Conservation (phyloP, 495 filamentous ascomycete species). For the Aspergillus conjunctus region DNA sequence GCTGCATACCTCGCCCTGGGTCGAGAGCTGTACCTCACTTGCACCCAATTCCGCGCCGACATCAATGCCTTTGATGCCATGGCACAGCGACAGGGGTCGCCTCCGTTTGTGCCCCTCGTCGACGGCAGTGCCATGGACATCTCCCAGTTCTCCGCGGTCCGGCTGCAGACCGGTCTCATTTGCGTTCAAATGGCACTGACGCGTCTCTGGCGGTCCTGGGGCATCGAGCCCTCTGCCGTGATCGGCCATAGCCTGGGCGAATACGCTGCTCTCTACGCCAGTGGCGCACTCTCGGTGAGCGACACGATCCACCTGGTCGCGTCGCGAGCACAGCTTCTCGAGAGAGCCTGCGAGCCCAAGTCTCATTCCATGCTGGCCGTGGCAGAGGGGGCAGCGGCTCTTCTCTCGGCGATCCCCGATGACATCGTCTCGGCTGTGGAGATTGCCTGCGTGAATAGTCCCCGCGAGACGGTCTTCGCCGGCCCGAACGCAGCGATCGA, state of each 20-base stretch:
- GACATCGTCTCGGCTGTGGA: slow-evolving; percentile 27
- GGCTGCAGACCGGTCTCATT: slow-evolving; percentile 42
- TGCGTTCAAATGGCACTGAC: slow-evolving; percentile 78
- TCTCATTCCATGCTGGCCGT: slow-evolving; percentile 58
- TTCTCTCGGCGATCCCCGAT: slow-evolving; percentile 17
- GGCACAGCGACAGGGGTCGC: slow-evolving; percentile 32
- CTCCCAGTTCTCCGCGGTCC: slow-evolving; percentile 22
- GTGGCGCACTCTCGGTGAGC: slow-evolving; percentile 72
- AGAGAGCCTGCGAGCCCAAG: slow-evolving; percentile 16
- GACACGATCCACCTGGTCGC: slow-evolving; percentile 67
- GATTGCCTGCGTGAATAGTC: slow-evolving; percentile 65
- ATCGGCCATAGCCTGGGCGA: slow-evolving; percentile 84
- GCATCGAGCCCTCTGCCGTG: slow-evolving; percentile 68
- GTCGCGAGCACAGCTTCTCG: slow-evolving; percentile 24
- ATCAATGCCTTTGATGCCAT: slow-evolving; percentile 34
- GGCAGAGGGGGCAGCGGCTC: slow-evolving; percentile 28
- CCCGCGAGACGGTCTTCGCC: slow-evolving; percentile 60
- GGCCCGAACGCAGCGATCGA: slow-evolving; percentile 46
- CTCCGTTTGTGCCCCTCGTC: slow-evolving; percentile 28
- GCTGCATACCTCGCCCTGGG: slow-evolving; percentile 52
- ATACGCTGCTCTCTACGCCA: slow-evolving; percentile 76
- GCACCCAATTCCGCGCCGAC: slow-evolving; percentile 27
- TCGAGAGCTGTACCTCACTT: slow-evolving; percentile 31
- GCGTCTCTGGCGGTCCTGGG: slow-evolving; percentile 72
- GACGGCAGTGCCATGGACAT: slow-evolving; percentile 28